A percentile compares a stretch with the other conserved stretches of the same genome.
Evolutionary conservation across 257 asterid species (phyloP).

Genomic region (Fraxinus quadrangulata): DNA sequence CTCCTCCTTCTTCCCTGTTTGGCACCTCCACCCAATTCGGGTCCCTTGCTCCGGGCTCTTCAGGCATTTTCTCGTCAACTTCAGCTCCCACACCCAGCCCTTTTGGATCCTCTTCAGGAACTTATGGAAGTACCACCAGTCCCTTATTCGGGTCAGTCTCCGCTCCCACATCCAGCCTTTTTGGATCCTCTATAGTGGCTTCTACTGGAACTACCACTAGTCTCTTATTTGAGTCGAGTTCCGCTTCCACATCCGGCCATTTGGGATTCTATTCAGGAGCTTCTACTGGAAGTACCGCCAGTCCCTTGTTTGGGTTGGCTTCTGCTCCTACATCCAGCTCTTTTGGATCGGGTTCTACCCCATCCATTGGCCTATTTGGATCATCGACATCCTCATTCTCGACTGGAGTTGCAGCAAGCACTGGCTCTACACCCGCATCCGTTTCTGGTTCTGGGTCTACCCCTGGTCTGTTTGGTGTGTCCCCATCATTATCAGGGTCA

Average conservation of each 20-base stretch:
- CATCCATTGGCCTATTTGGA: background rate
- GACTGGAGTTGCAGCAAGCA: background rate
- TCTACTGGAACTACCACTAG: background rate
- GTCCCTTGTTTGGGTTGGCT: background rate
- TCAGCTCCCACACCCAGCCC: constrained; percentile 23
- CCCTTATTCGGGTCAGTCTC: background rate
- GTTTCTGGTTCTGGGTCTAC: background rate
- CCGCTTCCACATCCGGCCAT: background rate
- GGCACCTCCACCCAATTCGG: constrained; percentile 30
- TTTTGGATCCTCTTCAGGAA: constrained; percentile 29
- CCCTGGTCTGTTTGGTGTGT: background rate
- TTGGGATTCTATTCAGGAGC: background rate
- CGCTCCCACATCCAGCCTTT: background rate
- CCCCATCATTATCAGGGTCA: background rate
- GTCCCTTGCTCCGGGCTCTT: constrained; percentile 17
- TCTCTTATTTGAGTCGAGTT: background rate
- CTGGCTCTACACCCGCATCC: background rate
- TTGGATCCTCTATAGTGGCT: background rate
- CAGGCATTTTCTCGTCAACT: constrained; percentile 36
- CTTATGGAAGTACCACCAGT: background rate
- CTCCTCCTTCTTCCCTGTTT: constrained; percentile 43
- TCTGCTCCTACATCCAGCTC: background rate
- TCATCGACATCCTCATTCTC: background rate
- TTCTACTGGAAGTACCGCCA: constrained; percentile 1
- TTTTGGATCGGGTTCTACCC: background rate